These are phyloP conservation scores for Geranium incanum DNA, from an alignment of 441 rosid genomes.

Conservation along the genomic window DNA sequence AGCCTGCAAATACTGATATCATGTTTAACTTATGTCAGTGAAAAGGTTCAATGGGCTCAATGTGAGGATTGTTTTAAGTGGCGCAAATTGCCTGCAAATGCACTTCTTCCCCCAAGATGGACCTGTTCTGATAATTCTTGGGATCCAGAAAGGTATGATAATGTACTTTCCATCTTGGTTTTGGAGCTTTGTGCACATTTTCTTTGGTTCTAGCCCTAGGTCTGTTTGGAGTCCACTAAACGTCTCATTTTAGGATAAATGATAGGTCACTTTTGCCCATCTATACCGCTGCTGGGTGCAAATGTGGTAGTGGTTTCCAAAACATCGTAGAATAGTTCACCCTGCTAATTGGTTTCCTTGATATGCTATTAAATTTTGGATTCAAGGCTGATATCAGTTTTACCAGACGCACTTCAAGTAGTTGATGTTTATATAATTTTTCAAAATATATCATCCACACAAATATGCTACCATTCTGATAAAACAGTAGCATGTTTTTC, in stretches of 20 bases:
- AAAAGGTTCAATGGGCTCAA: constrained; percentile 64
- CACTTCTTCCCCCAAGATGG: constrained; percentile 68
- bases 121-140: constrained; percentile 54
- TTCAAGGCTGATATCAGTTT: background rate
- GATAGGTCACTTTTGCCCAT: background rate
- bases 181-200: background rate
- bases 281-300: background rate
- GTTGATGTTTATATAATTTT: background rate
- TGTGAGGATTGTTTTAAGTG: constrained; percentile 76
- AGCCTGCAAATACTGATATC: constrained; percentile 4
- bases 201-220: background rate
- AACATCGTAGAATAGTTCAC: background rate
- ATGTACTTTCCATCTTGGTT: constrained; percentile 10
- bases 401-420: background rate
- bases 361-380: background rate
- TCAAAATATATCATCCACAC: background rate
- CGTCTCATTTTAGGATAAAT: background rate
- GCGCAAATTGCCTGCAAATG: constrained; percentile 60
- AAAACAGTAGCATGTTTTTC: background rate
- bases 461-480: background rate
- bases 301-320: background rate
- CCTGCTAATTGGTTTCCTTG: background rate
- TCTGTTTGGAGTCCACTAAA: background rate
- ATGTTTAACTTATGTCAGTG: constrained; percentile 31
- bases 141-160: constrained; percentile 60